Percentiles rank a stretch among this genome's conserved stretches.
These are phyloP conservation scores for Arabis hirsuta DNA, from an alignment of 345 rosid genomes.

Conservation along the genomic window DNA sequence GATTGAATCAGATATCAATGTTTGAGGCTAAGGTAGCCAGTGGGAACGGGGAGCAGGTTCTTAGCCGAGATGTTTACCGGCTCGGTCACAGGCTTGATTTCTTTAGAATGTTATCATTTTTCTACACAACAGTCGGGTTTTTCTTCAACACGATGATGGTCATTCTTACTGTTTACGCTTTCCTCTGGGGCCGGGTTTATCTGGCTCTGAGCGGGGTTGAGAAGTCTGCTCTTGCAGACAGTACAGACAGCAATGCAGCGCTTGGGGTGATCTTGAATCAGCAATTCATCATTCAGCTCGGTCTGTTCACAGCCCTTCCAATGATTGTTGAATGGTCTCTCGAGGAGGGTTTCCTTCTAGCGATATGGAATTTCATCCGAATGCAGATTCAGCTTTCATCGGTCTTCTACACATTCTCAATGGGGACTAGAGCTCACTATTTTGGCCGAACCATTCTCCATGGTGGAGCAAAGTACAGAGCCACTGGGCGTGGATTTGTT, in stretches of 20 bases:
- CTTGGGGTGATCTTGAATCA: slow-evolving; percentile 80
- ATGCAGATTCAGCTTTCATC: slow-evolving; percentile 90
- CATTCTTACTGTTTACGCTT: slow-evolving; percentile 68
- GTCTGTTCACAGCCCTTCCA: slow-evolving; percentile 83
- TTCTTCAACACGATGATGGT: slow-evolving; percentile 78
- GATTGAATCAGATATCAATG: slow-evolving; percentile 82
- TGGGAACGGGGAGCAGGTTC: slow-evolving; percentile 92
- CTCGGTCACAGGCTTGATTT: slow-evolving; percentile 90
- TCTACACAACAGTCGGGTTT: slow-evolving; percentile 72
- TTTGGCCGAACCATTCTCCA: slow-evolving; percentile 93
- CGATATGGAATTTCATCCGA: slow-evolving; percentile 80
- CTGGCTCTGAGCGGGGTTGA: slow-evolving; percentile 88
- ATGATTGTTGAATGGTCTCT: slow-evolving; percentile 87
- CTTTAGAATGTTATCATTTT: slow-evolving; percentile 86
- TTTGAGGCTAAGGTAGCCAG: slow-evolving; percentile 94
- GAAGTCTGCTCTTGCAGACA: slow-evolving; percentile 45
- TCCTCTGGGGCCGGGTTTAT: slow-evolving; percentile 89
- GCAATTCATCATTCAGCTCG: slow-evolving; percentile 81
- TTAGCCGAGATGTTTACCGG: slow-evolving; percentile 87
- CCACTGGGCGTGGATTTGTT: slow-evolving; percentile 95
- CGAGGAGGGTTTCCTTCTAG: slow-evolving; percentile 83
- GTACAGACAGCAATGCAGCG: slow-evolving; percentile 54
- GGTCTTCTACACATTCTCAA: slow-evolving; percentile 76
- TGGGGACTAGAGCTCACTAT: slow-evolving; percentile 86
- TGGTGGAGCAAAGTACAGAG: slow-evolving; percentile 91